A percentile compares a stretch with the other conserved stretches of the same genome.
These are phyloP conservation scores for Tremellales sp. DNA, from an alignment of 1,284 basidiomycete species.

Conservation along the genomic window DNA sequence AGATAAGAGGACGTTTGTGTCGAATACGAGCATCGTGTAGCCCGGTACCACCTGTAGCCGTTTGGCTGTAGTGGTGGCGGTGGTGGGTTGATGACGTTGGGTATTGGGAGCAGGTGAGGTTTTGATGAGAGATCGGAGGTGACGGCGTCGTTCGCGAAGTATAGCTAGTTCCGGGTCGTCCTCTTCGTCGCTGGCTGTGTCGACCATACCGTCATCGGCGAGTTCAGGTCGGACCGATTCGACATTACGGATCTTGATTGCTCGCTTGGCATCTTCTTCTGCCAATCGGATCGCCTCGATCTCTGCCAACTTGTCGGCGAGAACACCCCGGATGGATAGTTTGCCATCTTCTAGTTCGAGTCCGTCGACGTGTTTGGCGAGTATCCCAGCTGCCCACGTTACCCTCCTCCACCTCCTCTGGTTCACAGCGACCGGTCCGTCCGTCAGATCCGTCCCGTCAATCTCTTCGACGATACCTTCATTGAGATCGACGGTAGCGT, in stretches of 20 bases:
- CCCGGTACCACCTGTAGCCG: constrained; percentile 68
- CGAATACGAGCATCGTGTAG: constrained; percentile 84
- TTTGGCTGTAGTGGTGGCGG: no score
- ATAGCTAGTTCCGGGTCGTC: constrained; percentile 45
- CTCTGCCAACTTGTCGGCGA: constrained; percentile 64
- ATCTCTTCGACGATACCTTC: constrained; percentile 73
- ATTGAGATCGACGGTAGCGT: constrained; percentile 50
- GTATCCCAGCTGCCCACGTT: constrained; percentile 63
- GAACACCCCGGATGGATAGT: constrained; percentile 59
- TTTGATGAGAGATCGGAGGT: constrained; percentile 41
- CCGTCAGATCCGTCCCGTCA: constrained; percentile 53
- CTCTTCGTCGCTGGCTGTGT: constrained; percentile 57
- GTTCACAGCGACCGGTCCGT: constrained; percentile 45
- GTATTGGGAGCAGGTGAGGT: constrained; percentile 16
- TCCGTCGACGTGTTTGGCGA: constrained; percentile 70
- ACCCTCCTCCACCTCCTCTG: constrained; percentile 66
- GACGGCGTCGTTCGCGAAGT: constrained; percentile 49
- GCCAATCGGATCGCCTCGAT: constrained; percentile 61
- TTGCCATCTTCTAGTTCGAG: constrained; percentile 57
- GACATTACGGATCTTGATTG: no score
- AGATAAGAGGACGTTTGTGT: constrained; percentile 89
- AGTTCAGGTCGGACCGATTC: no score
- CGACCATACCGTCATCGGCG: not conserved
- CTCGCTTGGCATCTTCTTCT: constrained; percentile 24
- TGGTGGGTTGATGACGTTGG: constrained; percentile 18